Conservation (phyloP, 371 early-diverging fungal genomes). For the Mucor plumbeus region DNA sequence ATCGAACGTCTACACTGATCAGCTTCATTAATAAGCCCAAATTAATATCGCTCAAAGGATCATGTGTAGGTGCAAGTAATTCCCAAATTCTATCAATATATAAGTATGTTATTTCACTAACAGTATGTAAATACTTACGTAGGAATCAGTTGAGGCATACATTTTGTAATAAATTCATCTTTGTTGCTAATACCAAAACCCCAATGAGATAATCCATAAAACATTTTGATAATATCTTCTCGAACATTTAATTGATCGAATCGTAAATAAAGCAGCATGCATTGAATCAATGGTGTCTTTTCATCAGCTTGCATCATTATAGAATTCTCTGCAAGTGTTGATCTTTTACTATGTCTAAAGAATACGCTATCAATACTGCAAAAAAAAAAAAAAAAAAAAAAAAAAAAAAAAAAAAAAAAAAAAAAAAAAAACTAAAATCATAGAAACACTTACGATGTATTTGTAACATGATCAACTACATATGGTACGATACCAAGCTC, state of each 20-base stretch:
- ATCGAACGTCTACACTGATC: slow-evolving; percentile 40
- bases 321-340: slow-evolving; percentile 31
- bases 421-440: too few species aligned
- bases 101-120: background rate
- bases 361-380: too few species aligned
- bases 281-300: slow-evolving; percentile 37
- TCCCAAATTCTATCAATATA: slow-evolving; percentile 51
- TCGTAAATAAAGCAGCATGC: slow-evolving; percentile 42
- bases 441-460: slow-evolving; percentile 35
- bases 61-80: slow-evolving; percentile 43
- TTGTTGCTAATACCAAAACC: slow-evolving; percentile 43
- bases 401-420: too few species aligned
- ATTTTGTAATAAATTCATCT: slow-evolving; percentile 38
- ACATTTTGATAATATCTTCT: slow-evolving; percentile 44
- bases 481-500: slow-evolving; percentile 49
- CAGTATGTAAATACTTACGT: slow-evolving; percentile 35
- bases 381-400: too few species aligned
- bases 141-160: slow-evolving; percentile 42
- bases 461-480: slow-evolving; percentile 34
- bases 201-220: slow-evolving; percentile 50
- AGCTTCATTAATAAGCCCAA: slow-evolving; percentile 50
- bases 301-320: slow-evolving; percentile 34
- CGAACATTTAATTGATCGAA: slow-evolving; percentile 45
- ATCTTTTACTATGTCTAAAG: slow-evolving; percentile 36
- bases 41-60: slow-evolving; percentile 43